These are phyloP conservation scores for Henckelia pumila DNA, from an alignment of 257 asterid genomes.

Conservation along the genomic window DNA sequence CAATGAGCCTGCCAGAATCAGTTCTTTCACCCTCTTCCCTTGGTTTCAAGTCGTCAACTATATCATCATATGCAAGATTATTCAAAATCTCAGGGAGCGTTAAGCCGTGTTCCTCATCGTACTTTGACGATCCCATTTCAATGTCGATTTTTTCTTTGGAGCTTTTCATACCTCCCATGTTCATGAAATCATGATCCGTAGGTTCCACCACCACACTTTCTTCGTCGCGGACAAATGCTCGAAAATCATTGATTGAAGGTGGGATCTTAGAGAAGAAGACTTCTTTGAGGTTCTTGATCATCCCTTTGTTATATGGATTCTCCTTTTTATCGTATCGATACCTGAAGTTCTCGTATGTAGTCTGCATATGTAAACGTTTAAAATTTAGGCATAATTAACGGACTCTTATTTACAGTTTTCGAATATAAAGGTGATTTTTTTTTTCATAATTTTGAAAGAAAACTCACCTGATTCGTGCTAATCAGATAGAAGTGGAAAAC, in stretches of 20 bases:
- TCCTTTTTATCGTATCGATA: constrained; percentile 66
- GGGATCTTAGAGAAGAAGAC: constrained; percentile 72
- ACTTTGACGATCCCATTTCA: constrained; percentile 57
- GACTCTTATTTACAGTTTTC: neutral
- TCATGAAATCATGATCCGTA: constrained; percentile 34
- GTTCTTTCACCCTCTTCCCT: constrained; percentile 43
- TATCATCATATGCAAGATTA: constrained; percentile 49
- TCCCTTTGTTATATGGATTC: constrained; percentile 89
- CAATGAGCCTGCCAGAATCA: constrained; percentile 30
- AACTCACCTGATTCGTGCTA: constrained; percentile 64
- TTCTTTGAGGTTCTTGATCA: constrained; percentile 58
- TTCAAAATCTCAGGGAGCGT: constrained; percentile 61
- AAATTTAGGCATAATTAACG: constrained; percentile 5
- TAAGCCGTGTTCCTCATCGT: constrained; percentile 38
- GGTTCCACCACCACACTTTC: constrained; percentile 42
- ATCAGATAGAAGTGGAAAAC: constrained; percentile 83
- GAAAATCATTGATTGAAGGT: constrained; percentile 66
- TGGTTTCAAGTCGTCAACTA: constrained; percentile 41
- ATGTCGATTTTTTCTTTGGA: constrained; percentile 67
- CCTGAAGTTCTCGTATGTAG: constrained; percentile 94
- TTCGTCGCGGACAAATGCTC: constrained; percentile 52
- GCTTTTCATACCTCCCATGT: constrained; percentile 40
- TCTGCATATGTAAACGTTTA: constrained; percentile 43
- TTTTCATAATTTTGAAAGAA: constrained; percentile 15
- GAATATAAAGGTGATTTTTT: neutral